phyloP scores from a whole-genome alignment of 2,329 filamentous ascomycete species.

The Xylariaceae sp. region DNA sequence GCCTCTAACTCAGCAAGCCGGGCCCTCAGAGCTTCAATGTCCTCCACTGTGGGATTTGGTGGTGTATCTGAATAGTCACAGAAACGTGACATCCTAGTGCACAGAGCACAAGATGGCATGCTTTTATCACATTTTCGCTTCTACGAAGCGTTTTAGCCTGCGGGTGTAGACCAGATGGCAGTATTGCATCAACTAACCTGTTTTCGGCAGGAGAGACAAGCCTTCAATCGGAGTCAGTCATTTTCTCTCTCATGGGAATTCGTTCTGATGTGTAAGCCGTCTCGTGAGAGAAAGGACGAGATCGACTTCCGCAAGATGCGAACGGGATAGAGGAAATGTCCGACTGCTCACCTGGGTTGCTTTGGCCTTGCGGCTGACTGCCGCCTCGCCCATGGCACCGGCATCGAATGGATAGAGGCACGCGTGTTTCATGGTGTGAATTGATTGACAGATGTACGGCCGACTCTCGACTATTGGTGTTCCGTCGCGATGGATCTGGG shows the following conservation, averaged over 20 bases:
- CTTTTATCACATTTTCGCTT: slow-evolving; percentile 53
- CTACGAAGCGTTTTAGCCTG: slow-evolving; percentile 32
- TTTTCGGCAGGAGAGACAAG: slow-evolving; percentile 41
- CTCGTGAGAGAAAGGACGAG: too few relatives aligned
- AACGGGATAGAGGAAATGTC: too few relatives aligned
- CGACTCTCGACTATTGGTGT: neutral
- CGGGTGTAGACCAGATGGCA: neutral
- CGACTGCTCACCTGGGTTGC: slow-evolving; percentile 30
- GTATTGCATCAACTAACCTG: slow-evolving; percentile 11
- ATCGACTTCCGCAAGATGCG: too few relatives aligned
- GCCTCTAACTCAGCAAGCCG: slow-evolving; percentile 38
- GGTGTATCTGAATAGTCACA: slow-evolving; percentile 42
- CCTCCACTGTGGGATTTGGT: slow-evolving; percentile 37
- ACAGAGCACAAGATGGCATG: slow-evolving; percentile 47
- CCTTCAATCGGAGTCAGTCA: slow-evolving; percentile 11
- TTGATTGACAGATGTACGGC: neutral
- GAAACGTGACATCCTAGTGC: slow-evolving; percentile 38
- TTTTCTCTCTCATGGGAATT: too few relatives aligned
- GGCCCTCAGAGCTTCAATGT: slow-evolving; percentile 37
- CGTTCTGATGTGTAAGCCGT: too few relatives aligned
- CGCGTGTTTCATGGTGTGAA: slow-evolving; percentile 6
- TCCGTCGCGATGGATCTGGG: too few relatives aligned
- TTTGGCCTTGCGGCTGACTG: slow-evolving; percentile 17
- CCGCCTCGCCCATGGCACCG: slow-evolving; percentile 6
- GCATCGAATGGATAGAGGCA: slow-evolving; percentile 15